Evolutionary conservation across 1,284 basidiomycete species (phyloP), one percentile per base, ranked within the genome.

Genomic region (Gomphus sp.): DNA sequence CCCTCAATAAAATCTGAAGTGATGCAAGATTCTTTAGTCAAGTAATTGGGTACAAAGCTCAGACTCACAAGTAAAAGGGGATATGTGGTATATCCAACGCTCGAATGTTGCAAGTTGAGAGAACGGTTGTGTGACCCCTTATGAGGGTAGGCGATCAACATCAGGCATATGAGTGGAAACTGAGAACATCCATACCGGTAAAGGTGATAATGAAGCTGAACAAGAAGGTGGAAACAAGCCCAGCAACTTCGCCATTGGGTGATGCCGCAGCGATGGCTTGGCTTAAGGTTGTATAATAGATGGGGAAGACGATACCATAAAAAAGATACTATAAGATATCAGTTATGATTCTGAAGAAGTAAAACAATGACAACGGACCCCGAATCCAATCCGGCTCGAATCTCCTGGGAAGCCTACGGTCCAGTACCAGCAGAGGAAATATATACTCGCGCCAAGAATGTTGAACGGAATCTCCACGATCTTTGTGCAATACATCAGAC

Each of bases 341-440:
- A 31, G 28, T 2, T 31, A 31, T 31, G 5, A 31, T 31, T 31
- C 28, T 31, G 52, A 39, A 58, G 49, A 36, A 55, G 43, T 55
- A 64, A 22, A 62, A 12, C 12, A 14, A 31, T 31, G 28, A 8
- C 8, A 43, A 43, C 41, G 73, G 61, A 81, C 81, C 36, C 79
- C 79, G 71, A 79, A 86, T 25, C 80, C 81, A 1, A 77, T 82
- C 54, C 85, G 73, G 59, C 65, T 62, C 34, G 66, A 64, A 11
- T 70, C 72, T 33, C 68, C 75, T 31, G 77, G 74, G 64, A 82
- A 79, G 8, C 80, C 84, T 53, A 87, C 82, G 3, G 85, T 84
- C 80, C 84, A 89, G 67, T 79, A 88, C 83, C 84, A 87, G 65
- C 80, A 81, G 8, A 83, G 62, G 73, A 85, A 89, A 69, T 79